Evolutionary conservation across 75 land plant genomes (phyloP).

Genomic region (Azolla pinnata): DNA sequence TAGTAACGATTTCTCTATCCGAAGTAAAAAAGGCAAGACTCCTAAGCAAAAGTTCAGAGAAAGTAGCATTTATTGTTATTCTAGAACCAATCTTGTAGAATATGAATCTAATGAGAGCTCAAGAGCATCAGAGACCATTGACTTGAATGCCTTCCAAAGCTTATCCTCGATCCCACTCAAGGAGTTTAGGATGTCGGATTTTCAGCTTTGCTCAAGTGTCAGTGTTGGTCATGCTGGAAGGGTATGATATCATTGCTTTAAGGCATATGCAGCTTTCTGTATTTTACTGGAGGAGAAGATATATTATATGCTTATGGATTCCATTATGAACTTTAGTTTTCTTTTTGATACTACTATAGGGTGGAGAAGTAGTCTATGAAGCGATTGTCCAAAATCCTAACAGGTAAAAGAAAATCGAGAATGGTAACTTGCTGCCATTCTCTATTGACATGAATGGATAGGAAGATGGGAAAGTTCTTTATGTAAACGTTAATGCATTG

Average conservation of each 20-base stretch:
- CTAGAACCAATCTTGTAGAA: background rate
- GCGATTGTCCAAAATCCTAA: conserved; percentile 52
- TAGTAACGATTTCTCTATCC: background rate
- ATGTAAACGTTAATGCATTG: background rate
- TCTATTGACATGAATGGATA: no score
- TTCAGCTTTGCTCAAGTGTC: conserved; percentile 44
- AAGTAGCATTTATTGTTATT: background rate
- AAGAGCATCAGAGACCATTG: background rate
- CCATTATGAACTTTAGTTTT: no score
- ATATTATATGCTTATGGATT: background rate
- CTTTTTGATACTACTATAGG: no score
- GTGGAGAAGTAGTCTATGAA: conserved; percentile 70
- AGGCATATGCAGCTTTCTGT: background rate
- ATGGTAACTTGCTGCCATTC: no score
- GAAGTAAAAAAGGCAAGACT: background rate
- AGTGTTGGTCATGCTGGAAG: conserved; percentile 70
- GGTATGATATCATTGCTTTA: conserved; percentile 24
- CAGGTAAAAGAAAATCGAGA: conserved; percentile 36
- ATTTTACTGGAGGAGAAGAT: background rate
- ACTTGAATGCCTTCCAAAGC: background rate
- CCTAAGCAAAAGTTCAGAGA: background rate
- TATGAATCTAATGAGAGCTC: background rate
- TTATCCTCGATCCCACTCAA: conserved; percentile 15
- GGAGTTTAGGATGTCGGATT: conserved; percentile 68
- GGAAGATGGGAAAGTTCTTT: no score